Conservation (phyloP, 768 basidiomycete genomes). For the Russula emetica region DNA sequence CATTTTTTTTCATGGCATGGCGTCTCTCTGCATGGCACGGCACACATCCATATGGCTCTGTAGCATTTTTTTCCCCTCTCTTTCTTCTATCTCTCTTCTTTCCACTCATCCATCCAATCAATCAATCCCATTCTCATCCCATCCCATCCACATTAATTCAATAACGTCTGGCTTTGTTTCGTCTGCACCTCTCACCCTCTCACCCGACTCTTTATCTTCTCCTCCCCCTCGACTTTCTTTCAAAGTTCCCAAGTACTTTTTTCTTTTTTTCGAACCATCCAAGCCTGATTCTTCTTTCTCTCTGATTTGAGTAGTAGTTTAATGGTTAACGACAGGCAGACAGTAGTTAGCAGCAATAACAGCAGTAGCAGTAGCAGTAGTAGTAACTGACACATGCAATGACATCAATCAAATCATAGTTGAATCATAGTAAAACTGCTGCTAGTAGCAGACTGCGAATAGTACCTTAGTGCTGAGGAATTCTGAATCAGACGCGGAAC, state of each 20-base stretch:
- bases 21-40: not conserved
- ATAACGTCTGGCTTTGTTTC: not conserved
- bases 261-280: conserved; percentile 6
- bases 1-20: conserved; percentile 4
- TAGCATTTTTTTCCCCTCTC: not conserved
- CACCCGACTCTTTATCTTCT: not conserved
- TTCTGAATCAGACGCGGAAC: no score
- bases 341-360: conserved; percentile 9
- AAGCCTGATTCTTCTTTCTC: conserved; percentile 1
- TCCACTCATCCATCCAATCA: conserved; percentile 3
- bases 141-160: conserved; percentile 2
- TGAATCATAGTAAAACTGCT: not conserved
- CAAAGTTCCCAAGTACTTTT: no score
- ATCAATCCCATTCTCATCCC: conserved; percentile 3
- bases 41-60: conserved; percentile 16
- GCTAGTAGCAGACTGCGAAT: no score
- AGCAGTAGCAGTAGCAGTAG: conserved; percentile 12
- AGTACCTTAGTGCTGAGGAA: no score
- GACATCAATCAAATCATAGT: conserved; percentile 22
- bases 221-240: not conserved
- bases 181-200: conserved; percentile 1
- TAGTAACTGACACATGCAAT: conserved; percentile 12
- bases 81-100: not conserved
- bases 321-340: conserved; percentile 7
- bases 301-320: conserved; percentile 20